These are phyloP conservation scores for Nymphaea thermarum DNA, from an alignment of 164 flowering plant species.

Conservation along the genomic window DNA sequence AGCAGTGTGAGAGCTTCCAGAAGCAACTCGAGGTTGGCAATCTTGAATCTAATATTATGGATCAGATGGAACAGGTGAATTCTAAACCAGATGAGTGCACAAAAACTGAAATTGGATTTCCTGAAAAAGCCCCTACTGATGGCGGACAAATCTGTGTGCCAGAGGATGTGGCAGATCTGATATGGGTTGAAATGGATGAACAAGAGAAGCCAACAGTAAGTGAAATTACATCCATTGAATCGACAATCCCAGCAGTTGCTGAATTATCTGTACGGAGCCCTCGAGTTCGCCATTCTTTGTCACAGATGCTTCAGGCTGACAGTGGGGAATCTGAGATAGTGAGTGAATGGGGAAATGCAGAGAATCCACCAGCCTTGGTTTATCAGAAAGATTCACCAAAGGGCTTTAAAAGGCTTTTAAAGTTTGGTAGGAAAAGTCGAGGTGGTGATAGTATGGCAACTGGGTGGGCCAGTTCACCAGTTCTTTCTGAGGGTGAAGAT, in stretches of 20 bases:
- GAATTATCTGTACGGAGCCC: conserved; percentile 38
- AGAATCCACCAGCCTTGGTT: conserved; percentile 54
- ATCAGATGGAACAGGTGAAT: not conserved
- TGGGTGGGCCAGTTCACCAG: conserved; percentile 72
- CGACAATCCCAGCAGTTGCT: conserved; percentile 19
- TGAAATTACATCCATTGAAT: conserved; percentile 5
- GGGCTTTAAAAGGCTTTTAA: conserved; percentile 82
- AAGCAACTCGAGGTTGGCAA: not conserved
- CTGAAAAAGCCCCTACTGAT: not conserved
- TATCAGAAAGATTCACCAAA: conserved; percentile 80
- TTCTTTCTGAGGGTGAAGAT: conserved; percentile 77
- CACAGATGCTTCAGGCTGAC: conserved; percentile 90
- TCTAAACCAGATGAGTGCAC: not conserved
- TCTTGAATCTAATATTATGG: not conserved
- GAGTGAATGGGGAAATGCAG: conserved; percentile 83
- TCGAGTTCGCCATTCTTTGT: conserved; percentile 73
- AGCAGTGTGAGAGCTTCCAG: not conserved
- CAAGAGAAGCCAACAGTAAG: conserved; percentile 10
- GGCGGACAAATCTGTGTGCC: not conserved
- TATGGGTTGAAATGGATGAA: conserved; percentile 60
- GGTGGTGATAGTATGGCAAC: conserved; percentile 37
- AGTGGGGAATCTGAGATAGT: conserved; percentile 51
- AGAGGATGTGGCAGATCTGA: not conserved
- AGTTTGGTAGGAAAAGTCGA: conserved; percentile 77
- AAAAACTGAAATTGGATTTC: not conserved